phyloP scores from a whole-genome alignment of 2,329 filamentous ascomycete species.

The Elsinoe perseae region DNA sequence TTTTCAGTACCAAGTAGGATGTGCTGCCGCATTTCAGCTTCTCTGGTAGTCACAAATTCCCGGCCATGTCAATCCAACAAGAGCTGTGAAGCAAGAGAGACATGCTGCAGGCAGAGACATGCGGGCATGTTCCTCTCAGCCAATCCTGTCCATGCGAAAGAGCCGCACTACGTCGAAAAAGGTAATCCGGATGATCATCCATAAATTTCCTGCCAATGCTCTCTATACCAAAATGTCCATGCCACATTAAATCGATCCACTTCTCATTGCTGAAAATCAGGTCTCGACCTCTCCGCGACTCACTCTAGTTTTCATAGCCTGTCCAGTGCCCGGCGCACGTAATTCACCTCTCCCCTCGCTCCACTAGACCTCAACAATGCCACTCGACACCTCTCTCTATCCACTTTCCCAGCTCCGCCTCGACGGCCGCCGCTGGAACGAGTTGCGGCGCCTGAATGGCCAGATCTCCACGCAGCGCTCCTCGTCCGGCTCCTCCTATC shows the following conservation, averaged over 20 bases:
- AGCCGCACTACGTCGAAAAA: not conserved
- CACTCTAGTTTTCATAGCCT: no score
- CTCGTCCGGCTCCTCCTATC: slow-evolving; percentile 85
- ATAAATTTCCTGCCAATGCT: not conserved
- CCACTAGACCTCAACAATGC: slow-evolving; percentile 53
- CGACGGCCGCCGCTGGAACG: slow-evolving; percentile 88
- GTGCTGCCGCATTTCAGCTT: not conserved
- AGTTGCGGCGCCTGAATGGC: slow-evolving; percentile 78
- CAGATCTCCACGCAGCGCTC: slow-evolving; percentile 89
- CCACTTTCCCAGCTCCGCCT: slow-evolving; percentile 63
- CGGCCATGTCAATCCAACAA: not conserved
- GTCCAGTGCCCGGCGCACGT: no score
- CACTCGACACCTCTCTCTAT: slow-evolving; percentile 90
- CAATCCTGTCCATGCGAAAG: not conserved
- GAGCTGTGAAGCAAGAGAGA: not conserved
- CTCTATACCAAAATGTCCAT: not conserved
- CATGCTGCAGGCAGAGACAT: not conserved
- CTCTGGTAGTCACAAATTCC: not conserved
- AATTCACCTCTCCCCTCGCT: not conserved
- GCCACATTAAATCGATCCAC: no score
- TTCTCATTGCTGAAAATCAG: no score
- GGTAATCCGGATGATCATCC: not conserved
- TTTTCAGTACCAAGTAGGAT: not conserved
- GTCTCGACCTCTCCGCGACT: no score
- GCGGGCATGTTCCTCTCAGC: not conserved